Evolutionary conservation across 1,139 yeast species (phyloP), one percentile per base, ranked within the genome.

Genomic region (Debaryomyces coudertii): DNA sequence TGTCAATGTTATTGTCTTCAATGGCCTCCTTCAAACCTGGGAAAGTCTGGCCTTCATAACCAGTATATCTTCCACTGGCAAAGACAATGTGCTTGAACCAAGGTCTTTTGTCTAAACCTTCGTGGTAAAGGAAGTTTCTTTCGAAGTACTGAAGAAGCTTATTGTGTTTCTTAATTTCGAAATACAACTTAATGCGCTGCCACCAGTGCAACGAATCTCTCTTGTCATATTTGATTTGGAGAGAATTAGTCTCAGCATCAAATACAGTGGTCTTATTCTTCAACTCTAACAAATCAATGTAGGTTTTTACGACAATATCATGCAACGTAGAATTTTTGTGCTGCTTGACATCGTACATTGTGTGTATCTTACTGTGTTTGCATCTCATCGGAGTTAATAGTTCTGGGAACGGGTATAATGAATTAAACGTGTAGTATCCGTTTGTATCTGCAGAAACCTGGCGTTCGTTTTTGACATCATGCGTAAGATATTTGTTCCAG

Each of bases 21-120:
- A 87, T 65, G 0, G 95, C 89, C 62, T 90, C 96, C 33, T 79
- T 78, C 47, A 90, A 71, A 1, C 92, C 93, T 1, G 97, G 96
- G 52, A 87, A 75, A 15, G 84, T 79, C 56, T 86, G 90, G 1
- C 95, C 96, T 16, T 88, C 86, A 58, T 90, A 90, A 1, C 97
- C 97, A 2, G 95, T 87, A 64, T 76, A 84, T 59, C 95, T 74
- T 3, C 96, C 96, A 44, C 93, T 83, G 2, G 96, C 95, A 63
- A 78, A 89, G 3, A 88, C 81, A 51, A 87, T 77, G 66, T 90
- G 96, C 67, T 85, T 88, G 70, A 85, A 90, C 96, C 96, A 90
- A n/a, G 78, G 71, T 58, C 97, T 78, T 30, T 71, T 73, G 52
- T 73, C 66, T 44, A 90, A 77, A 2, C 97, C 97, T 2, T 77